Evolutionary conservation across 805 yeast species (phyloP).

Genomic region (Saturnispora besseyi): DNA sequence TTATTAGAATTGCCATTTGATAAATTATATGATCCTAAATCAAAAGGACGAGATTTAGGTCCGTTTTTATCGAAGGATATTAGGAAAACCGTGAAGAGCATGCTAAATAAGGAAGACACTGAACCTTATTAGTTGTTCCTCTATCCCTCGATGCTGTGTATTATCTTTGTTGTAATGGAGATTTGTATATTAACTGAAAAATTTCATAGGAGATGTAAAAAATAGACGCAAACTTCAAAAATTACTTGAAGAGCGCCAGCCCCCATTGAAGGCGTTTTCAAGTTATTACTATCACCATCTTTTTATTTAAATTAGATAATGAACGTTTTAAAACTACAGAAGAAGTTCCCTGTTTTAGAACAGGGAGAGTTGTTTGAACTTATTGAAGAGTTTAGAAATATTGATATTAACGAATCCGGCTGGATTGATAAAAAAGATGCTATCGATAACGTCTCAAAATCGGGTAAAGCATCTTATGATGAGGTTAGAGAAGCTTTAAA

Average conservation of each 20-base stretch:
- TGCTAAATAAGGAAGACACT: not conserved
- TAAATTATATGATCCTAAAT: slow-evolving; percentile 11
- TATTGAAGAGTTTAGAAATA: slow-evolving; percentile 76
- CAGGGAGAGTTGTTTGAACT: slow-evolving; percentile 82
- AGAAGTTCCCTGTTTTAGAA: slow-evolving; percentile 74
- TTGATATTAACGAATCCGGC: slow-evolving; percentile 88
- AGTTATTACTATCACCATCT: not conserved
- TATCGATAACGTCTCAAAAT: slow-evolving; percentile 68
- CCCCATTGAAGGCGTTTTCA: not conserved
- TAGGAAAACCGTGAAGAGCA: slow-evolving; percentile 9
- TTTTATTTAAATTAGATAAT: not conserved
- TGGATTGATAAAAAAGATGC: slow-evolving; percentile 89
- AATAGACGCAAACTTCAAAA: not conserved
- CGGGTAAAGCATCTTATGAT: slow-evolving; percentile 81
- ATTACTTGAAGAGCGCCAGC: not conserved
- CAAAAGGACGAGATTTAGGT: slow-evolving; percentile 15
- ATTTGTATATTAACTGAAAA: not conserved
- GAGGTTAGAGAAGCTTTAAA: slow-evolving; percentile 90
- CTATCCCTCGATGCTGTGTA: not conserved
- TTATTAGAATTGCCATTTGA: slow-evolving; percentile 20
- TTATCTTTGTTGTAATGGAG: not conserved
- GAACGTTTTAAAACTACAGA: slow-evolving; percentile 31
- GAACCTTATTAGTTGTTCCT: not conserved
- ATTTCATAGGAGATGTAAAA: not conserved
- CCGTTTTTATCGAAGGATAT: slow-evolving; percentile 10